Base-by-base conservation (phyloP, 2,329 filamentous ascomycete species). In the Fusarium acutatum region DNA sequence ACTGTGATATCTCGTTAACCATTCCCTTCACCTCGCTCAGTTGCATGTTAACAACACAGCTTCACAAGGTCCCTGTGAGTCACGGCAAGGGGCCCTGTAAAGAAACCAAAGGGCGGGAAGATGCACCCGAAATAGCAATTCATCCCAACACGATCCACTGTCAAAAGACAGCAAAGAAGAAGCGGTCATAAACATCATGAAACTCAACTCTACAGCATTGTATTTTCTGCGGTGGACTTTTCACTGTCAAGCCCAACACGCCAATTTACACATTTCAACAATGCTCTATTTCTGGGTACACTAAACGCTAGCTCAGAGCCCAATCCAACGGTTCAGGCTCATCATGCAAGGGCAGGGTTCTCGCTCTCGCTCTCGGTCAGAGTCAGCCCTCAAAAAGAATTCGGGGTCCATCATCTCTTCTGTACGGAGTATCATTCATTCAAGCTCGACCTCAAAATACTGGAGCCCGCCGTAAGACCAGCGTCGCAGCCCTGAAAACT, bases 281-380 rank as follows among this genome's bases (percentile, higher is more conserved):
- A 40, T 49, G 26, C 64, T 54, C 64, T 68, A 68, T 68, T 68
- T 60, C 53, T 44, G 52, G 53, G 63, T 35, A 64, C 54, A 46
- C 65, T 67, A 61, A 54, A 65, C 41, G 35, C 50, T 69, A 44
- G 59, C 50, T 59, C 57, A 46, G 67, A 75, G 72, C 71, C 65
- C 75, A 77, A 73, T 67, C 56, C 67, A 73, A 75, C 60, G 65
- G 73, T 74, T 77, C 75, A 77, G 75, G 75, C 67, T 77, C 61
- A 69, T 54, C 46, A 60, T 66, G 66, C 75, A 77, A 62, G 75
- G 75, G 61, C 75, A 65, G 58, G 73, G 73, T 59, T 40, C 32
- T 44, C 53, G 43, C 38, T 67, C 41, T 61, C 50, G 58, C 44
- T 52, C 64, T 63, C 47, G 53, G 41, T 66, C 63, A 65, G 37